Evolutionary conservation across 2,329 filamentous ascomycete genomes (phyloP).

Genomic region (Diplodia intermedia): DNA sequence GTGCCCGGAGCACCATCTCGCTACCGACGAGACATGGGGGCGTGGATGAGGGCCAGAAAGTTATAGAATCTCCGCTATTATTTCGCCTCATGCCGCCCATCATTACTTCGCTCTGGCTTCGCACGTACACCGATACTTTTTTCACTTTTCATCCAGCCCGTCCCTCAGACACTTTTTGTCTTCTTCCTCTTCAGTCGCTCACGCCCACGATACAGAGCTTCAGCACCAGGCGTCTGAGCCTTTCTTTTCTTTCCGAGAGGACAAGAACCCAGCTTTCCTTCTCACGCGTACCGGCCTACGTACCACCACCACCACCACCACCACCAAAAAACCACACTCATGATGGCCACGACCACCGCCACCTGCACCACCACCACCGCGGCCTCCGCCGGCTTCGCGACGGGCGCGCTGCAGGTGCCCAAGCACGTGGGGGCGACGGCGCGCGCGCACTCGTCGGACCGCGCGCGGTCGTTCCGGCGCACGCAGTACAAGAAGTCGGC

Average conservation of each 20-base stretch:
- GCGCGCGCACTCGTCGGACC: constrained; percentile 15
- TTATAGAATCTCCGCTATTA: constrained; percentile 27
- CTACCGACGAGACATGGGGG: constrained; percentile 7
- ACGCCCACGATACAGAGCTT: neutral
- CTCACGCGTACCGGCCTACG: neutral
- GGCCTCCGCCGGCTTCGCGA: neutral
- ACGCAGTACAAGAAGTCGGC: constrained; percentile 29
- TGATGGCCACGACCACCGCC: neutral
- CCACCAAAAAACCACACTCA: neutral
- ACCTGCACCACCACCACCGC: neutral
- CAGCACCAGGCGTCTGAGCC: neutral
- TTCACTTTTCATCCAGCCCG: neutral
- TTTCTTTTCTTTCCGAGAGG: neutral
- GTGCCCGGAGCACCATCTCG: constrained; percentile 29
- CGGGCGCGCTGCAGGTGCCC: neutral
- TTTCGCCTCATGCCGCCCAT: constrained; percentile 16
- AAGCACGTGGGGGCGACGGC: neutral
- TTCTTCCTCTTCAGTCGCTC: neutral
- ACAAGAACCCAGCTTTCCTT: no score
- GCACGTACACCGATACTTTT: constrained; percentile 14
- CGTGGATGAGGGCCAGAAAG: neutral
- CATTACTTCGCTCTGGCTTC: constrained; percentile 20
- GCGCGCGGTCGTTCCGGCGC: constrained; percentile 28
- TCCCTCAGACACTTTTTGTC: neutral
- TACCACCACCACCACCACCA: neutral